phyloP scores from a whole-genome alignment of 2,329 filamentous ascomycete genomes.

The Cladosporium sp. region DNA sequence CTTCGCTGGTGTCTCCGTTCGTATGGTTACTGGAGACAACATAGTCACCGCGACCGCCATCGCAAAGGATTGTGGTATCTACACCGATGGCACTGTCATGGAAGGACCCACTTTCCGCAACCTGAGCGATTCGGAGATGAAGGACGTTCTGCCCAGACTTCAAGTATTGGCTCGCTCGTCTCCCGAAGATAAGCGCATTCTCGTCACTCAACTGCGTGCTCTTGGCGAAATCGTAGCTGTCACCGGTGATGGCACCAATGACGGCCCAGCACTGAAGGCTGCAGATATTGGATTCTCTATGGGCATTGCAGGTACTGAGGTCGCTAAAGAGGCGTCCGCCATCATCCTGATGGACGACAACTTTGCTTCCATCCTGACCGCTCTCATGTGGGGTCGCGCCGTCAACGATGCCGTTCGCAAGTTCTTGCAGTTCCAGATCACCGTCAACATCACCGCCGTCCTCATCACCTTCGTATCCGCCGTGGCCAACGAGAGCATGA shows the following conservation, averaged over 20 bases:
- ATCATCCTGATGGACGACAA: conserved; percentile 61
- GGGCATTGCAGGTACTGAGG: conserved; percentile 63
- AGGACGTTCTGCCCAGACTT: conserved; percentile 55
- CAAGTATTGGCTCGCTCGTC: conserved; percentile 65
- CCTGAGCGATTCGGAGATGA: conserved; percentile 42
- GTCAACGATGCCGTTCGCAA: conserved; percentile 53
- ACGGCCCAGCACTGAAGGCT: conserved; percentile 60
- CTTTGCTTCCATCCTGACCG: conserved; percentile 59
- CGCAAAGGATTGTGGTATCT: conserved; percentile 67
- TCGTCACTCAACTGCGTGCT: conserved; percentile 60
- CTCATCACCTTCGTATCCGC: conserved; percentile 82
- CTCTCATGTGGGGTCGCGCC: conserved; percentile 57
- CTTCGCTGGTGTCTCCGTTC: conserved; percentile 64
- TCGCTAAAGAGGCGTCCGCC: conserved; percentile 59
- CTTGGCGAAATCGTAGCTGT: conserved; percentile 64
- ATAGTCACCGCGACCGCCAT: conserved; percentile 70
- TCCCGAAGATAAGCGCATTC: conserved; percentile 63
- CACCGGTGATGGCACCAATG: conserved; percentile 63
- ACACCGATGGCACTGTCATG: conserved; percentile 40
- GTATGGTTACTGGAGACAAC: conserved; percentile 72
- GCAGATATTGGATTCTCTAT: conserved; percentile 65
- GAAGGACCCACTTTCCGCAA: conserved; percentile 43
- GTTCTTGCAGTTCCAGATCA: conserved; percentile 66
- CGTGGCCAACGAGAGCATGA: conserved; percentile 63
- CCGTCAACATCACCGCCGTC: conserved; percentile 89